Evolutionary conservation across 805 yeast genomes (phyloP), one percentile per base, ranked within the genome.

Genomic region (Saccharomyces kudriavzevii): DNA sequence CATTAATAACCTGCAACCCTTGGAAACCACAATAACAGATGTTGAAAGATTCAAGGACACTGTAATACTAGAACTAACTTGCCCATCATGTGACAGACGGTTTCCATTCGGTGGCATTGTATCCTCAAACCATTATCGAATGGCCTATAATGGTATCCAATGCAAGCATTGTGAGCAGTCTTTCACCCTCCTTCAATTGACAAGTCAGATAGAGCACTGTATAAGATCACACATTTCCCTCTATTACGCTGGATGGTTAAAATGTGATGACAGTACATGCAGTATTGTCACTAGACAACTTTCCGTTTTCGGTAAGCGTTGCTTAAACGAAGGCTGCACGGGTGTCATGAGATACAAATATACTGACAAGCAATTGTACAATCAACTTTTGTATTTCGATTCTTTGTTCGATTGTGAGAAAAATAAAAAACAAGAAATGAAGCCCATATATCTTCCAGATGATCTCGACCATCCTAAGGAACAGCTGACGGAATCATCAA

Each of bases 171-270:
- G 98, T 69, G 72, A 77, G 2, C 70, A 65, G 14, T 65, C 68
- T 0, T 70, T 92, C 50, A 66, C 83, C 0, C 68, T 79, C 13
- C 63, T 87, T 13, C 77, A 79, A 45, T 62, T 92, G 22, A 80
- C 85, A 5, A 70, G 85, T 10, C 97, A 90, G 67, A 69, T 94
- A 48, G 97, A 91, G 67, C 67, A 73, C n/a, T 73, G 81, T 49
- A 79, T 92, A 26, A 76, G 97, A 53, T 70, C 74, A 4, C 87
- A 83, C 58, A 83, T 92, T 49, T 77, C 90, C 0, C 66, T 76
- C 30, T 94, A 91, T 68, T 94, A 94, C 67, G 83, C 87, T n/a
- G 92, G 91, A 4, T 83, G 94, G 89, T 72, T 90, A 48, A 71
- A 69, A 0, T 94, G 99, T 73, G 95, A 87, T 67, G 97, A 94